A percentile compares a stretch with the other conserved stretches of the same genome.
Evolutionary conservation across 495 filamentous ascomycete species (phyloP).

Genomic region (Hypomontagnella monticulosa): DNA sequence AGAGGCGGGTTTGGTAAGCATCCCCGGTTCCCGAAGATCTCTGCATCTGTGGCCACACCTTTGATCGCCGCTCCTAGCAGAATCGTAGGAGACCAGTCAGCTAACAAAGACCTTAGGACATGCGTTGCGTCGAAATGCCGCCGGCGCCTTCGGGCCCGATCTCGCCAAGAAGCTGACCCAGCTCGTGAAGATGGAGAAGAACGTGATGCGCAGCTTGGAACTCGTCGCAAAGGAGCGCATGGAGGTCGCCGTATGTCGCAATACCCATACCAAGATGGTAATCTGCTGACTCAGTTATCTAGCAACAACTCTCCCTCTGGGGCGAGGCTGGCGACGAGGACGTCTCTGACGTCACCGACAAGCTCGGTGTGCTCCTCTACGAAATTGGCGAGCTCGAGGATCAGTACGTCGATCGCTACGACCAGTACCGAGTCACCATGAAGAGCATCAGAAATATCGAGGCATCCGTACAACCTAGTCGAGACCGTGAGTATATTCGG

Average conservation of each 20-base stretch:
- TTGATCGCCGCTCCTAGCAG: neutral
- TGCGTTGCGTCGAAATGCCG: slow-evolving; percentile 88
- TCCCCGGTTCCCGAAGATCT: neutral
- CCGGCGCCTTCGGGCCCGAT: slow-evolving; percentile 95
- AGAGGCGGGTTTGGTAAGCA: slow-evolving; percentile 79
- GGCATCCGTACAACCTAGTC: slow-evolving; percentile 95
- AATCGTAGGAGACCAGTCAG: slow-evolving; percentile 1
- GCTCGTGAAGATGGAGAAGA: slow-evolving; percentile 99
- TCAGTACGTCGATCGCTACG: slow-evolving; percentile 96
- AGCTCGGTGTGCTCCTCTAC: slow-evolving; percentile 96
- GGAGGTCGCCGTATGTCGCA: slow-evolving; percentile 88
- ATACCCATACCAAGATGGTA: neutral
- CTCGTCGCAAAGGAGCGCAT: slow-evolving; percentile 93
- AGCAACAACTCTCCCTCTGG: slow-evolving; percentile 99
- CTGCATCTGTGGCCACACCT: neutral
- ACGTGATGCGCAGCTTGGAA: slow-evolving; percentile 98
- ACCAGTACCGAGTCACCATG: slow-evolving; percentile 98
- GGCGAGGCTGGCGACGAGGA: slow-evolving; percentile 96
- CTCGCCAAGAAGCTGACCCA: slow-evolving; percentile 96
- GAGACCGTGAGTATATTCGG: slow-evolving; percentile 78
- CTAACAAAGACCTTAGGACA: slow-evolving; percentile 70
- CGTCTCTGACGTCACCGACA: slow-evolving; percentile 98
- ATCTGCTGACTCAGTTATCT: slow-evolving; percentile 44
- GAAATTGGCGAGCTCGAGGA: slow-evolving; percentile 99
- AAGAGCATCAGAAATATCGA: slow-evolving; percentile 99